Conservation (phyloP, 495 filamentous ascomycete genomes). For the Chlorociboria aeruginascens region DNA sequence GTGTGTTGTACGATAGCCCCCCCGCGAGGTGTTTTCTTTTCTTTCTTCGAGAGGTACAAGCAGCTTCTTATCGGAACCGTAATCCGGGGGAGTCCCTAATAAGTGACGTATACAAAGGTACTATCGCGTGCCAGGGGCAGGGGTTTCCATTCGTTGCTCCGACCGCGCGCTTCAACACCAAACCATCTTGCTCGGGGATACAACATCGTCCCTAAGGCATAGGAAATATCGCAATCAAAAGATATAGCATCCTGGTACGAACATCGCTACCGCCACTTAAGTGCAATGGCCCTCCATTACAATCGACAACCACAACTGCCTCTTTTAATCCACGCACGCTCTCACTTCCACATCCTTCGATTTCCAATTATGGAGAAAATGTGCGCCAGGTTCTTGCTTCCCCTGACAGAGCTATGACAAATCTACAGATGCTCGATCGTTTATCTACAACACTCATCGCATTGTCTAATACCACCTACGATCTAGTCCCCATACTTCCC, state of each 20-base stretch:
- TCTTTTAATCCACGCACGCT: slow-evolving; percentile 27
- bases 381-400: slow-evolving; percentile 34
- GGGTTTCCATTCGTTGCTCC: no score
- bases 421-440: slow-evolving; percentile 97
- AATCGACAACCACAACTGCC: slow-evolving; percentile 24
- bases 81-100: no score
- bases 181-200: no score
- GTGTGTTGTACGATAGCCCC: no score
- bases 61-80: no score
- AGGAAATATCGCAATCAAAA: not conserved
- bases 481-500: slow-evolving; percentile 72
- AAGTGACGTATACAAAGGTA: no score
- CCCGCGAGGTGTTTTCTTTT: no score
- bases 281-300: slow-evolving; percentile 27
- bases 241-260: no score
- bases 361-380: slow-evolving; percentile 36
- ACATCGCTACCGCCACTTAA: not conserved
- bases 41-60: no score
- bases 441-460: slow-evolving; percentile 70
- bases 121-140: no score
- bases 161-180: no score
- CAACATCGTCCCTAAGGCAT: no score
- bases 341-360: slow-evolving; percentile 41
- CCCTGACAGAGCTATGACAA: slow-evolving; percentile 60
- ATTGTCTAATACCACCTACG: slow-evolving; percentile 68